Evolutionary conservation across 208 protist genomes (phyloP), one percentile per base, ranked within the genome.

Genomic region (Phytomonas francai): DNA sequence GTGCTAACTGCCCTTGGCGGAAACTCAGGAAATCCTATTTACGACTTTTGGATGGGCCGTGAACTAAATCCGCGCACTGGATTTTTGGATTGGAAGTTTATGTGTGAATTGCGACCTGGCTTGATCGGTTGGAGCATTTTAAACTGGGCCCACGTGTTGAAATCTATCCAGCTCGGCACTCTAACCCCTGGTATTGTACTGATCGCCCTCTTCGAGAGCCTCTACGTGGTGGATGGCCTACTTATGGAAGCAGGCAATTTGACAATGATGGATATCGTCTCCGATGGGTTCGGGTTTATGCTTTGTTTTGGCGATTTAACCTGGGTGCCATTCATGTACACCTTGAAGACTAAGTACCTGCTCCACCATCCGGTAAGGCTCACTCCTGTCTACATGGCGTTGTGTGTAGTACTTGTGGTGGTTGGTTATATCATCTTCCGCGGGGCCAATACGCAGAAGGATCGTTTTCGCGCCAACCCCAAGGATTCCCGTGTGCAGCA

Each of bases 251-350:
- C 54, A 39, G 89, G 88, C 57, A 94, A 96, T 51, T 70, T 98
- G 31, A 93, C 89, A n/a, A 98, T 98, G 76, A 97, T 98, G 84
- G 97, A 99, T 81, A 98, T 98, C 59, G 93, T 95, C 36, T 74
- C 81, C 30, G 97, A 99, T 61, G 91, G 97, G 49, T 98, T 98
- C 67, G 97, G 97, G 30, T 99, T 96, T 65, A 98, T 98, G 90
- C 81, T 98, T 25, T 91, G 86, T 77, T 99, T 96, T 63, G 97
- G 97, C 45, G 95, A 98, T 74, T 78, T 98, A 4, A 71, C 77
- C 0, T 98, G 97, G 96, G 86, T 99, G 14, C 95, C 97, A 16
- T 98, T 97, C 73, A 97, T 89, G 11, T 98, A 98, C 80, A 94
- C 94, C 6, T 79, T 98, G 32, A 94, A 98, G 77, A 83, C 84